Evolutionary conservation across 257 asterid genomes (phyloP).

Genomic region (Hygrophila difformis): DNA sequence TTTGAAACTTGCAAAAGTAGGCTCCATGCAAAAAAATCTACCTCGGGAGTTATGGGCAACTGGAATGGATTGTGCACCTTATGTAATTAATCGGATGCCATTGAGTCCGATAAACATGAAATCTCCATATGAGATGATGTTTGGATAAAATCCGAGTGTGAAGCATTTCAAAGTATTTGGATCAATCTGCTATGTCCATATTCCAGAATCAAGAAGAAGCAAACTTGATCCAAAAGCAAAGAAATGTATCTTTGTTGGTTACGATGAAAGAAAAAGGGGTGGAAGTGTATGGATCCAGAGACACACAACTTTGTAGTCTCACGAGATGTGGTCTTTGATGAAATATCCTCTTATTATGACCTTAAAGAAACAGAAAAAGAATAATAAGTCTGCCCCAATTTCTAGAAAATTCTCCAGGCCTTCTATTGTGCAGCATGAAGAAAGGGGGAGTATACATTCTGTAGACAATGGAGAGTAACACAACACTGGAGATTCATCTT

Average conservation of each 20-base stretch:
- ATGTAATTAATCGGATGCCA: conserved; percentile 4
- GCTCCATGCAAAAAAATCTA: not conserved
- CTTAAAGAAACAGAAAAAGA: not conserved
- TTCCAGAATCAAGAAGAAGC: not conserved
- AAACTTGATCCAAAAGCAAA: conserved; percentile 14
- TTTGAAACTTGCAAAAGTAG: not conserved
- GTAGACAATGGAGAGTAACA: not conserved
- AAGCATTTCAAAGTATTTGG: conserved; percentile 1
- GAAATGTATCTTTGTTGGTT: conserved; percentile 13
- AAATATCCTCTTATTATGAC: not conserved
- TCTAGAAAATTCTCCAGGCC: not conserved
- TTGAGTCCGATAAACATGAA: not conserved
- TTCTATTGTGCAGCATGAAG: not conserved
- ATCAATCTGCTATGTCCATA: conserved; percentile 6
- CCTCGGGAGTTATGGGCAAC: not conserved
- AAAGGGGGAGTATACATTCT: not conserved
- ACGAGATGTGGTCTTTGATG: conserved; percentile 12
- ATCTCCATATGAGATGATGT: not conserved
- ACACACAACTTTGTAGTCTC: not conserved
- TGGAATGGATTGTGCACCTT: not conserved
- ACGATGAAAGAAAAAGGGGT: conserved; percentile 12
- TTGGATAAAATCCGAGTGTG: not conserved
- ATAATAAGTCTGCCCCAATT: no score
- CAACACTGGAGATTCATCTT: not conserved
- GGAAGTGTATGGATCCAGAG: conserved; percentile 16